Evolutionary conservation across 805 yeast species (phyloP).

Genomic region (Clavispora phyllophila): DNA sequence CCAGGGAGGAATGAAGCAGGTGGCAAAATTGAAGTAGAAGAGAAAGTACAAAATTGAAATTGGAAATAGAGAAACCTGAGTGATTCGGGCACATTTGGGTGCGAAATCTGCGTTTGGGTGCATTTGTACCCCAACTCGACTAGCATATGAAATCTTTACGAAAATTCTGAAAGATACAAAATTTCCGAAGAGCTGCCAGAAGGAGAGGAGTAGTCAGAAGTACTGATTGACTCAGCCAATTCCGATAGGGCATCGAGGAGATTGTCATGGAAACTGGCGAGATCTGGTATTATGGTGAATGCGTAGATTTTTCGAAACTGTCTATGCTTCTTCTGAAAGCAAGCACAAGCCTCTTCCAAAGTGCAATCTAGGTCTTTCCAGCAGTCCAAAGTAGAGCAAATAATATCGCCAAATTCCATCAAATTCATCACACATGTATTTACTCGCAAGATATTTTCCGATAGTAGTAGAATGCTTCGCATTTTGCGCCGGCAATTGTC

Average conservation of each 20-base stretch:
- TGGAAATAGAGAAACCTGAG: too few relatives aligned
- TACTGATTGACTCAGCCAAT: not conserved
- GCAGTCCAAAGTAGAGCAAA: not conserved
- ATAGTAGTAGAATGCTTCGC: not conserved
- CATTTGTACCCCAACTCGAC: not conserved
- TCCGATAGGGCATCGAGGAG: not conserved
- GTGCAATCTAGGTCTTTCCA: not conserved
- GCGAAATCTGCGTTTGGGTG: not conserved
- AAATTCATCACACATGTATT: not conserved
- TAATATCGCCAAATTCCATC: not conserved
- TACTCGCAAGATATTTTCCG: not conserved
- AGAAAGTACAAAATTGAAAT: too few relatives aligned
- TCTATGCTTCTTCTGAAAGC: not conserved
- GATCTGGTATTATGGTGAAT: not conserved
- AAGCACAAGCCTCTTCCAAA: not conserved
- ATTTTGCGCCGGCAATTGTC: too few relatives aligned
- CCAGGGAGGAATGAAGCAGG: too few relatives aligned
- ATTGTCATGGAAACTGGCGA: not conserved
- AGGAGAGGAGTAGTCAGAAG: not conserved
- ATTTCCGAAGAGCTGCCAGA: not conserved
- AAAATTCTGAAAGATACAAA: not conserved
- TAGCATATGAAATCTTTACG: not conserved
- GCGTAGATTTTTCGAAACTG: not conserved
- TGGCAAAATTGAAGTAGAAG: too few relatives aligned
- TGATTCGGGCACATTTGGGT: not conserved